These are phyloP conservation scores for Fusarium gaditjirri DNA, from an alignment of 2,329 filamentous ascomycete species.

Conservation along the genomic window DNA sequence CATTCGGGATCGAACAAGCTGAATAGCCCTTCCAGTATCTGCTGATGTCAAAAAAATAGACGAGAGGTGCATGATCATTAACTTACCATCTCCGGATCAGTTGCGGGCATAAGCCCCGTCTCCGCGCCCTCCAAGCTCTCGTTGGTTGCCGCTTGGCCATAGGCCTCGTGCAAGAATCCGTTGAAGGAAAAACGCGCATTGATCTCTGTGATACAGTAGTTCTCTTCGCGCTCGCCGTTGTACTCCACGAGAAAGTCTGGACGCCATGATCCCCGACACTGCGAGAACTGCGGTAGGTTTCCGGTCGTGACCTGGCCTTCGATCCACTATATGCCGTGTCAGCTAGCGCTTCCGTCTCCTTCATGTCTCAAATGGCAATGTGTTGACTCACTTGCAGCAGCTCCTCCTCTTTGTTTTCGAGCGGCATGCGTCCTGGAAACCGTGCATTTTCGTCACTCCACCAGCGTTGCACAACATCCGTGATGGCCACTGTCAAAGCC, in stretches of 20 bases:
- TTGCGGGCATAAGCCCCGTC: constrained; percentile 38
- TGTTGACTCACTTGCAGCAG: constrained; percentile 41
- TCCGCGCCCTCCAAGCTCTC: neutral
- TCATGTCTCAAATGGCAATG: neutral
- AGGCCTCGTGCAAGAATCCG: constrained; percentile 46
- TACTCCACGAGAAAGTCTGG: constrained; percentile 54
- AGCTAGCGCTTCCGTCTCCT: neutral
- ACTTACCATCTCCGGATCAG: constrained; percentile 40
- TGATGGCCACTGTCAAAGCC: constrained; percentile 47
- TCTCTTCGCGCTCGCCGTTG: constrained; percentile 26
- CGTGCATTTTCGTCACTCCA: constrained; percentile 48
- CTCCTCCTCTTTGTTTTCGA: constrained; percentile 46
- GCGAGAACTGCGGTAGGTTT: constrained; percentile 35
- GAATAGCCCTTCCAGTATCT: constrained; percentile 43
- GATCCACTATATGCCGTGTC: constrained; percentile 41
- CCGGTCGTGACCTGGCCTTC: constrained; percentile 43
- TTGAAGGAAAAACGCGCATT: constrained; percentile 56
- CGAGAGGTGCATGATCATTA: neutral
- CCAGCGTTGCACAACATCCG: constrained; percentile 53
- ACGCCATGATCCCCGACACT: constrained; percentile 50
- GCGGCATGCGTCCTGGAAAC: constrained; percentile 49
- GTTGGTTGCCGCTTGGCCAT: constrained; percentile 47
- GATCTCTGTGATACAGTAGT: constrained; percentile 53
- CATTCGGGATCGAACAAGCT: constrained; percentile 44
- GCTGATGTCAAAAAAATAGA: neutral